phyloP scores from a whole-genome alignment of 176 grass and related monocot species.

The Triticum dicoccoides region DNA sequence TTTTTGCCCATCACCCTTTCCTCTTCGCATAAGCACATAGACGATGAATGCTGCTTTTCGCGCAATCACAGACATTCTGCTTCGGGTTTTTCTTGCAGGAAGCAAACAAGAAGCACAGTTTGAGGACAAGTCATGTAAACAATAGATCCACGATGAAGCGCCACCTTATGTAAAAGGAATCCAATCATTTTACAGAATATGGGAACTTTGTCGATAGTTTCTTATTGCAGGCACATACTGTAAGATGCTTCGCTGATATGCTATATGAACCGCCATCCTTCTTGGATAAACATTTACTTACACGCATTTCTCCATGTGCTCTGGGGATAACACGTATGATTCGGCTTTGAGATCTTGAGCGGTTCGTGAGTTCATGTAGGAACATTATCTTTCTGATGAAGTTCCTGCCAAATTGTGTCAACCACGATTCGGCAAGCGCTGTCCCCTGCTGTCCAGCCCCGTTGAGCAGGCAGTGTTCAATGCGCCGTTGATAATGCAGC shows the following conservation, averaged over 20 bases:
- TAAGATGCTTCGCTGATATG: constrained; percentile 27
- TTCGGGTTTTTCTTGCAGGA: background rate
- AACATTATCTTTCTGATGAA: no score
- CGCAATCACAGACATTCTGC: background rate
- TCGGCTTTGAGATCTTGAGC: background rate
- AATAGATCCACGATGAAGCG: constrained; percentile 7
- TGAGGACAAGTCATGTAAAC: constrained; percentile 17
- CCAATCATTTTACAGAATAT: constrained; percentile 28
- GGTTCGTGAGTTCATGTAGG: background rate
- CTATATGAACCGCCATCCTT: constrained; percentile 13
- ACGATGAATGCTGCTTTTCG: background rate
- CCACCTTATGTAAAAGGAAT: constrained; percentile 20
- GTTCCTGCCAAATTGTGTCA: no score
- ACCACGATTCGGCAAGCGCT: no score
- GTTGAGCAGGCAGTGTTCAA: no score
- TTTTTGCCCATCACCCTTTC: background rate
- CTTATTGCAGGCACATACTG: constrained; percentile 25
- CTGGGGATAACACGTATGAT: background rate
- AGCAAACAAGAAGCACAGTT: background rate
- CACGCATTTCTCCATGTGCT: background rate
- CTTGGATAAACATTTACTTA: constrained; percentile 12
- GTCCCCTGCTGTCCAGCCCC: no score
- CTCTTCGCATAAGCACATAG: background rate
- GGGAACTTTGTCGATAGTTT: constrained; percentile 26
- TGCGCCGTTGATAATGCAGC: no score